Conservation (phyloP, 345 rosid genomes). For the Populus simonii region DNA sequence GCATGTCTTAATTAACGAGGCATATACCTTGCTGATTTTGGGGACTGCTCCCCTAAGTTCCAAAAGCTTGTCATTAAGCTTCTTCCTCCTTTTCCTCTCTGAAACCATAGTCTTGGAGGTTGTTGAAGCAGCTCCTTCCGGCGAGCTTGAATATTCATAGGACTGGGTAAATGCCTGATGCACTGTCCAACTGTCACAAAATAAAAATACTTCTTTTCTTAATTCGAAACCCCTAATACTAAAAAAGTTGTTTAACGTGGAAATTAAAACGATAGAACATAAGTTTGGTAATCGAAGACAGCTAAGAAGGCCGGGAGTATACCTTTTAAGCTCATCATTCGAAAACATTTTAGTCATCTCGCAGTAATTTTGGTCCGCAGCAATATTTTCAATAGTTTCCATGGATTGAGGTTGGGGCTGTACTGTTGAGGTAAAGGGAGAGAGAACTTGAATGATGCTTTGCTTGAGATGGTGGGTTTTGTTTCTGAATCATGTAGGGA, state of each 20-base stretch:
- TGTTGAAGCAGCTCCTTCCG: constrained; percentile 68
- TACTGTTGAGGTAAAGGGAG: background rate
- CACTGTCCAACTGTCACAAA: constrained; percentile 19
- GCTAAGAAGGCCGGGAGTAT: background rate
- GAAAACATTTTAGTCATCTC: constrained; percentile 49
- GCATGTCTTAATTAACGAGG: too few species aligned
- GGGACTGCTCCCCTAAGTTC: constrained; percentile 93
- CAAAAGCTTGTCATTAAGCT: constrained; percentile 77
- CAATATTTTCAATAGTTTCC: constrained; percentile 36
- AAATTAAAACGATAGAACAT: background rate
- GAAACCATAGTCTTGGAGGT: constrained; percentile 88
- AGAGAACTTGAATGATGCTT: background rate
- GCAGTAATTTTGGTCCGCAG: constrained; percentile 59
- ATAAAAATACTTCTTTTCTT: background rate
- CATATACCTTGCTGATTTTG: constrained; percentile 71
- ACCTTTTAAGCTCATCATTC: constrained; percentile 48
- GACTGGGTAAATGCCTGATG: constrained; percentile 17
- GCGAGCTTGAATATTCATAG: constrained; percentile 77
- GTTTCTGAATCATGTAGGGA: background rate
- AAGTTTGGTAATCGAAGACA: background rate
- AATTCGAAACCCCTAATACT: background rate
- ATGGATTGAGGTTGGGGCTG: background rate
- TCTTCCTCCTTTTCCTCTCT: constrained; percentile 83
- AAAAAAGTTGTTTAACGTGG: background rate
- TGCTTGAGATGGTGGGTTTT: background rate